These are phyloP conservation scores for barley (Hordeum vulgare) DNA, from an alignment of 176 grass and related monocot genomes.

Conservation along the genomic window DNA sequence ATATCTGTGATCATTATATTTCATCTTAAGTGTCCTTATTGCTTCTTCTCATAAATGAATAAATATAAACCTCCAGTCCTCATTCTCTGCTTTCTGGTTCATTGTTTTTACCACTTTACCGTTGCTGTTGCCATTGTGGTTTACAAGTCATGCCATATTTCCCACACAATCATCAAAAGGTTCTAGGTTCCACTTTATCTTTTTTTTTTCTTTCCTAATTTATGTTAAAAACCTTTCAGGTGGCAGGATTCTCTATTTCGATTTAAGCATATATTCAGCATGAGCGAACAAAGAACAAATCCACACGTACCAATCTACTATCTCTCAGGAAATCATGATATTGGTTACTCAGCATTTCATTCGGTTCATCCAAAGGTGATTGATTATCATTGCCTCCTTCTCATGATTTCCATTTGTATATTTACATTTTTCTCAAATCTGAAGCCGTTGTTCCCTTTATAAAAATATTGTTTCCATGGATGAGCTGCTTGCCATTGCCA, in stretches of 20 bases:
- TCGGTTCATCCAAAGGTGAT: constrained; percentile 67
- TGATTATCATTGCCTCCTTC: not conserved
- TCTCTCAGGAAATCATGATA: constrained; percentile 97
- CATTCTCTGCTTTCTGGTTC: not conserved
- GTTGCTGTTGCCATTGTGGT: not conserved
- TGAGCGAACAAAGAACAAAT: constrained; percentile 55
- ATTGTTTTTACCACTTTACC: not conserved
- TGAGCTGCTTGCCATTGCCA: not conserved
- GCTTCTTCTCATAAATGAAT: not conserved
- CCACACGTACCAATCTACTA: constrained; percentile 59
- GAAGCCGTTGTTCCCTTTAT: not conserved
- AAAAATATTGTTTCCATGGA: not conserved
- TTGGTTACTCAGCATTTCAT: constrained; percentile 71
- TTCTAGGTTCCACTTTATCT: constrained; percentile 2
- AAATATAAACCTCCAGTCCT: not conserved
- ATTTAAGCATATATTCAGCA: constrained; percentile 92
- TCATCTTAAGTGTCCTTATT: not conserved
- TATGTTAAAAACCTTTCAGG: constrained; percentile 44
- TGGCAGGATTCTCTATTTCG: constrained; percentile 80
- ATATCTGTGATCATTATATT: not conserved
- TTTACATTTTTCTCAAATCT: constrained; percentile 9
- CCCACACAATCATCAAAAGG: constrained; percentile 3
- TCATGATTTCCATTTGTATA: not conserved
- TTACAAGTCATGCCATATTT: not conserved
- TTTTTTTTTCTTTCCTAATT: not conserved